Percentiles rank a stretch among this genome's conserved stretches.
Evolutionary conservation across 2,329 filamentous ascomycete species (phyloP).

Genomic region (Stenocarpella maydis): DNA sequence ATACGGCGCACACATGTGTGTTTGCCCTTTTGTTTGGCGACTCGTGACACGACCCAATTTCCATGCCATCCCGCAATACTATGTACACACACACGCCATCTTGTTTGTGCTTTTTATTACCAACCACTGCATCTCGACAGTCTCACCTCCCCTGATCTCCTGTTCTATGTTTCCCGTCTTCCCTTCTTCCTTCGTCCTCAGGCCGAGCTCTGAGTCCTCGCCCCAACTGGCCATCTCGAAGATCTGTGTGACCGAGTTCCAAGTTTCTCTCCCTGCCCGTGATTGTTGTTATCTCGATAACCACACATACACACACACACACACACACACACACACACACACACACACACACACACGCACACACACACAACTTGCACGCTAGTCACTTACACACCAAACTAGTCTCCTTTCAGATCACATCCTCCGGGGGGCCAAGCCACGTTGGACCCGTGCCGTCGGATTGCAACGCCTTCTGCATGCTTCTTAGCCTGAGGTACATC

Average conservation of each 20-base stretch:
- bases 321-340: no score
- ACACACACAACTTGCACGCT: no score
- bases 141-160: neutral
- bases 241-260: slow-evolving; percentile 19
- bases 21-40: slow-evolving; percentile 13
- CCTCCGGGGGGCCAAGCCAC: slow-evolving; percentile 21
- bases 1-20: neutral
- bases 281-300: slow-evolving; percentile 15
- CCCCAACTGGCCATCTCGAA: neutral
- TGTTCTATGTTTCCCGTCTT: neutral
- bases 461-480: slow-evolving; percentile 3
- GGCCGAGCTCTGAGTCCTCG: slow-evolving; percentile 7
- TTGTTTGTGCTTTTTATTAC: neutral
- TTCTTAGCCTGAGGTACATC: slow-evolving; percentile 27
- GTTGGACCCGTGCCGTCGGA: slow-evolving; percentile 22
- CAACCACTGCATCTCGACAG: no score
- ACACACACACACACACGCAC: no score
- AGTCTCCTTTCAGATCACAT: slow-evolving; percentile 7
- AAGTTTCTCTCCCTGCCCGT: slow-evolving; percentile 14
- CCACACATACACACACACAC: neutral
- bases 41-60: slow-evolving; percentile 15
- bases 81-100: neutral
- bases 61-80: neutral
- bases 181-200: neutral
- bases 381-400: neutral